Percentiles rank a stretch among this genome's conserved stretches.
Evolutionary conservation across 257 asterid species (phyloP).

Genomic region (Lycium ferocissimum): DNA sequence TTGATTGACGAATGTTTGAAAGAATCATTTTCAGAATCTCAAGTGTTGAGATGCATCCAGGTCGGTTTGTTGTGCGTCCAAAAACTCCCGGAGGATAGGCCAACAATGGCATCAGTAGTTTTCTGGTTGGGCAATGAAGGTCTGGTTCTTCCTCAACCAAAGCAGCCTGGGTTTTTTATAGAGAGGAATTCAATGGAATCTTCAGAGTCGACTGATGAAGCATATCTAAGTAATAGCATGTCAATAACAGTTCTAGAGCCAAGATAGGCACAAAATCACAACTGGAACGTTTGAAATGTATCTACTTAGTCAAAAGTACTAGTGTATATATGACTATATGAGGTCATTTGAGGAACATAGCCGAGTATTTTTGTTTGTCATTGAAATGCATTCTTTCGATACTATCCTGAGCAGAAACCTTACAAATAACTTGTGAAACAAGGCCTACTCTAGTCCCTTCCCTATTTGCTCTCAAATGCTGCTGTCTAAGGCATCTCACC

Average conservation of each 20-base stretch:
- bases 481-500: not conserved
- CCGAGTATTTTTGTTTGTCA: not conserved
- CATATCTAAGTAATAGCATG: not conserved
- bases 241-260: conserved; percentile 20
- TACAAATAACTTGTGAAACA: not conserved
- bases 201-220: conserved; percentile 8
- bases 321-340: not conserved
- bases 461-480: not conserved
- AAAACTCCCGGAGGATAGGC: conserved; percentile 36
- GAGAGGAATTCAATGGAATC: conserved; percentile 25
- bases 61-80: conserved; percentile 39
- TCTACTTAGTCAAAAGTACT: not conserved
- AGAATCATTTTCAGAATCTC: conserved; percentile 12
- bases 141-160: conserved; percentile 32
- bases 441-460: not conserved
- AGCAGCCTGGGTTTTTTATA: conserved; percentile 32
- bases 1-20: conserved; percentile 25
- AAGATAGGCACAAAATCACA: not conserved
- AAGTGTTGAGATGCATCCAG: conserved; percentile 33
- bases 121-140: conserved; percentile 33
- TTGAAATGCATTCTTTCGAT: not conserved
- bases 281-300: not conserved
- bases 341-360: not conserved
- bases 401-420: not conserved
- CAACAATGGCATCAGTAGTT: conserved; percentile 36